Conservation (phyloP, 2,329 filamentous ascomycete genomes). For the Paracorniculantispora psalliotae region DNA sequence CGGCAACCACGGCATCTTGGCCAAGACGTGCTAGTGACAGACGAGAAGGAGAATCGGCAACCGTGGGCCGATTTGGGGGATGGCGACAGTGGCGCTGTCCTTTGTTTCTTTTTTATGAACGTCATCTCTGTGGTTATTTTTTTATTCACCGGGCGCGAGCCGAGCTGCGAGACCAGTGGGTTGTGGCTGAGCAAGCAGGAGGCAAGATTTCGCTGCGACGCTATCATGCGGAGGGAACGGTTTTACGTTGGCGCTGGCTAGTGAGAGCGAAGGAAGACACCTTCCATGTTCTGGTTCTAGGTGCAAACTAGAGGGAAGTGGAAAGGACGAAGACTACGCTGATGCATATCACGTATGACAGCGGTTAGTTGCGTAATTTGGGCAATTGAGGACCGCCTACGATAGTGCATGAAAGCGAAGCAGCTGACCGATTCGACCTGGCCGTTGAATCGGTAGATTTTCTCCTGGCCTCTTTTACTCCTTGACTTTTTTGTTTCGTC, state of each 20-base stretch:
- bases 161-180: too few relatives aligned
- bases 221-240: background rate
- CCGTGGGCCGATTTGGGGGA: slow-evolving; percentile 1
- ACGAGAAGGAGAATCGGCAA: slow-evolving; percentile 4
- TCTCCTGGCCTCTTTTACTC: too few relatives aligned
- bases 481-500: too few relatives aligned
- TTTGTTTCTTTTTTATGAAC: background rate
- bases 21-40: slow-evolving; percentile 6
- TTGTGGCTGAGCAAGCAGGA: slow-evolving; percentile 4
- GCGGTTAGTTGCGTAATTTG: background rate
- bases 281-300: background rate
- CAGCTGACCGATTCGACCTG: background rate
- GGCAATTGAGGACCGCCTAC: background rate
- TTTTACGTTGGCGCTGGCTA: background rate
- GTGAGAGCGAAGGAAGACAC: background rate
- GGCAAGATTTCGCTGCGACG: background rate
- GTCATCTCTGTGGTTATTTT: background rate
- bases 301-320: background rate
- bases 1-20: slow-evolving; percentile 12
- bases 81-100: background rate
- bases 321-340: background rate
- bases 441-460: background rate
- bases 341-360: background rate
- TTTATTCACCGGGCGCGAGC: too few relatives aligned
- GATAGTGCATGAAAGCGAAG: too few relatives aligned